Base-by-base conservation (phyloP, 106 monocot species). In the Gastrodia elata region DNA sequence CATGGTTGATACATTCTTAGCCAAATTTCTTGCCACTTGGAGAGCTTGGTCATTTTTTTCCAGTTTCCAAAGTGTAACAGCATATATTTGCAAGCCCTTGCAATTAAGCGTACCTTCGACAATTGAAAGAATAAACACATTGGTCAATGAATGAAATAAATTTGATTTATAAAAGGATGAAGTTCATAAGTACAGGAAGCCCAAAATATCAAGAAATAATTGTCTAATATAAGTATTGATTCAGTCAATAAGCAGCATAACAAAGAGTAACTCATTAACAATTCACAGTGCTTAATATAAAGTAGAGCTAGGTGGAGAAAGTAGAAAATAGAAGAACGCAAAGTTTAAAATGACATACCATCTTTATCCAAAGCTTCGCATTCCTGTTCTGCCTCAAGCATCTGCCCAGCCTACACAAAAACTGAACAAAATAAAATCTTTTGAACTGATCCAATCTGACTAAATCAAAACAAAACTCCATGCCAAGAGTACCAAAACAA, bases 51-150 rank as follows among this genome's bases (percentile, higher is more conserved):
- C 85, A 27, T 74, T 76, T 34, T 83, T 83, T 41, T 90, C 93
- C 69, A 83, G 76, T 81, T 93, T 84, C 83, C 86, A 98, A 35
- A 98, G 77, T 59, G 91, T 57, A 81, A 93, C 64, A 79, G 88
- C 88, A 80, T 98, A 93, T 72, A 98, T 81, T 77, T 98, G 97
- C 25, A 84, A 73, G 56, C 84, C 81, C 27, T 80, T 79, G 73
- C 20, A 55, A 74, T 89, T 83, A 67, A 93, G 84, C 52, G 84
- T 33, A 68, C 91, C 97, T 98, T 71, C 7, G 77, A 79, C 43
- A 64, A 36, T 73, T 56, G 24, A 74, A 36, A 61, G 15, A 1
- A 64, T 74, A 64, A 70, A 40, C 68, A 65, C 75, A 61, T 79
- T 46, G n/a, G 18, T 11, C 11, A 70, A 64, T 8, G 1, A n/a